A percentile compares a stretch with the other conserved stretches of the same genome.
Evolutionary conservation across 306 rosid species (phyloP).

Genomic region (Morella rubra): DNA sequence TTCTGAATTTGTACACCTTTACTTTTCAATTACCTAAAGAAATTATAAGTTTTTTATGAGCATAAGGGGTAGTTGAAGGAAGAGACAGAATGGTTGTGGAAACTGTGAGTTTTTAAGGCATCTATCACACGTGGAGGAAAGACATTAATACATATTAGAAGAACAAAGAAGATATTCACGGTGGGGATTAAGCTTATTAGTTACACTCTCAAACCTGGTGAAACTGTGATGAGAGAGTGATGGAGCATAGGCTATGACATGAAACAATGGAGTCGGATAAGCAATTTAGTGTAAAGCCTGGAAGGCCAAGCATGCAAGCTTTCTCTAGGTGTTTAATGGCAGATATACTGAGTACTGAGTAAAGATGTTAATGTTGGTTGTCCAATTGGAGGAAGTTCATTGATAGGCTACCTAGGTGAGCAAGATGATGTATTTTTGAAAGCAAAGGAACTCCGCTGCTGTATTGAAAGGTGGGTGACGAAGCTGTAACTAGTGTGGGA

Average conservation of each 20-base stretch:
- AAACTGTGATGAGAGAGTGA: background rate
- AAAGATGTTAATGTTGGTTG: no score
- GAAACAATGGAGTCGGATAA: background rate
- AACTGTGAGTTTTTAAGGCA: background rate
- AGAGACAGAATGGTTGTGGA: background rate
- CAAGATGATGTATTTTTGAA: background rate
- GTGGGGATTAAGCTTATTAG: background rate
- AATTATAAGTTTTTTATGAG: background rate
- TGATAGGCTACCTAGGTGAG: background rate
- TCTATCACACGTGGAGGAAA: background rate
- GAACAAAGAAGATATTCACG: background rate
- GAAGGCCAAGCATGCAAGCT: background rate
- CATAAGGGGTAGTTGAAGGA: background rate
- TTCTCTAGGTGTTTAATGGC: background rate
- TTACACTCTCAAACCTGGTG: background rate
- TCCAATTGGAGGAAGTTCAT: no score
- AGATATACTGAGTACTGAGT: background rate
- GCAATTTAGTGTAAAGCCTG: background rate
- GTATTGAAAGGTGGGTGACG: no score
- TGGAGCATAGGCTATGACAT: background rate
- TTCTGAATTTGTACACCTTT: no score
- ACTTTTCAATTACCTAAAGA: background rate
- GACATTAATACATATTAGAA: background rate
- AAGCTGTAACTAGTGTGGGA: no score
- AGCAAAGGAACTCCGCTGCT: background rate